phyloP scores from a whole-genome alignment of 2,329 filamentous ascomycete genomes.

The Geoglossum cookeanum region DNA sequence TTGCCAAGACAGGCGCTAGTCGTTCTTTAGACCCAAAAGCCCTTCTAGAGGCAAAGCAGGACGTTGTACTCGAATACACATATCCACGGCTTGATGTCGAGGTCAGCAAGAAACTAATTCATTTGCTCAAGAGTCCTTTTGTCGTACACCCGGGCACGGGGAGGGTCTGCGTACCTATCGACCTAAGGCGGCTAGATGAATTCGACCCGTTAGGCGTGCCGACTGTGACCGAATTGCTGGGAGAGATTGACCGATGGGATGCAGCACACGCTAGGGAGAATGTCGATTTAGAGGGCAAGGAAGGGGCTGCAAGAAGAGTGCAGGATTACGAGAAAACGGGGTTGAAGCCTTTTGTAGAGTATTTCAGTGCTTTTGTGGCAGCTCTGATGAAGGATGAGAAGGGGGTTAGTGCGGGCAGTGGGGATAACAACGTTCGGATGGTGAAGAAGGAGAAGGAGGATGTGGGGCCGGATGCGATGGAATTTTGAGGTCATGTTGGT shows the following conservation, averaged over 20 bases:
- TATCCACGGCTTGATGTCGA: conserved; percentile 94
- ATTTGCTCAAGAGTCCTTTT: conserved; percentile 93
- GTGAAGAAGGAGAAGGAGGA: conserved; percentile 31
- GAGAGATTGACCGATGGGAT: conserved; percentile 73
- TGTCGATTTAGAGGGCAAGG: conserved; percentile 20
- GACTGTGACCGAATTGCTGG: conserved; percentile 62
- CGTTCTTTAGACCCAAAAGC: conserved; percentile 53
- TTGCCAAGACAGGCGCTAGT: conserved; percentile 59
- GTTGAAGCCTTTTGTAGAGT: conserved; percentile 78
- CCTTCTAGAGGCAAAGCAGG: conserved; percentile 78
- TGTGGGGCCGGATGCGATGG: conserved; percentile 33
- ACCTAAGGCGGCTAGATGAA: conserved; percentile 49
- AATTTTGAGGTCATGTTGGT: too few species aligned
- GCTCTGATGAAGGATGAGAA: conserved; percentile 57
- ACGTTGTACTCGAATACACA: conserved; percentile 91
- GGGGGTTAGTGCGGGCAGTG: conserved; percentile 17
- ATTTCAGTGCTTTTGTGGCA: conserved; percentile 67
- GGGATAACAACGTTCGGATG: conserved; percentile 40
- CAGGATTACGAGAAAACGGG: conserved; percentile 96
- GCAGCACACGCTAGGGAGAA: conserved; percentile 24
- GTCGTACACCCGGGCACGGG: conserved; percentile 92
- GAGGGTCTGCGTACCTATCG: conserved; percentile 87
- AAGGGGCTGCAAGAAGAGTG: conserved; percentile 22
- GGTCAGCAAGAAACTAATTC: conserved; percentile 94
- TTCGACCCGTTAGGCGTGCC: conserved; percentile 85